Evolutionary conservation across 2,329 filamentous ascomycete genomes (phyloP).

Genomic region (Sporothrix mexicana): DNA sequence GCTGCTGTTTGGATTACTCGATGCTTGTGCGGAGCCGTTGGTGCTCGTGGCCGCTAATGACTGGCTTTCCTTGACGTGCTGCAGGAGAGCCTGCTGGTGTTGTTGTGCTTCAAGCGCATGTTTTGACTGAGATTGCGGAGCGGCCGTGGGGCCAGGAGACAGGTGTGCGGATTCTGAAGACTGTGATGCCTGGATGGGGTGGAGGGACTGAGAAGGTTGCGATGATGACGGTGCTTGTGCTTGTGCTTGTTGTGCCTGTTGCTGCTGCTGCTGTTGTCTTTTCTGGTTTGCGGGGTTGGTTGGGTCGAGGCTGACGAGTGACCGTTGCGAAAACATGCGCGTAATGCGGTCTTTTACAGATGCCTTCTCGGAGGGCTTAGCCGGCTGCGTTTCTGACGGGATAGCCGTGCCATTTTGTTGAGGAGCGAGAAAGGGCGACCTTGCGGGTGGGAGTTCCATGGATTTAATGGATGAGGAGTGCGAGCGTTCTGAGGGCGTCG

Average conservation of each 20-base stretch:
- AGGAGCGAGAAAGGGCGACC: constrained; percentile 50
- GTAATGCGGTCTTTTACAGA: constrained; percentile 69
- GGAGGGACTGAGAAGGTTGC: constrained; percentile 34
- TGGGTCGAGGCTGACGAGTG: constrained; percentile 32
- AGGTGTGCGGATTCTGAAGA: constrained; percentile 12
- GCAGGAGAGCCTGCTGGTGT: constrained; percentile 33
- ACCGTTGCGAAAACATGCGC: constrained; percentile 63
- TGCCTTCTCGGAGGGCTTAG: constrained; percentile 57
- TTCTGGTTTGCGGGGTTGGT: constrained; percentile 22
- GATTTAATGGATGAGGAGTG: constrained; percentile 59
- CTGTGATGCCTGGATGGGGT: constrained; percentile 15
- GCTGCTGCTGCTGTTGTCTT: constrained; percentile 6
- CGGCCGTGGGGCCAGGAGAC: constrained; percentile 11
- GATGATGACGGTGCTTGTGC: constrained; percentile 37
- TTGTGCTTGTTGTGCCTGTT: constrained; percentile 37
- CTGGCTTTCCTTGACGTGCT: constrained; percentile 41
- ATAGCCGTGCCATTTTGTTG: constrained; percentile 46
- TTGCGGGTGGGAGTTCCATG: constrained; percentile 48
- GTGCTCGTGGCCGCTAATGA: constrained; percentile 35
- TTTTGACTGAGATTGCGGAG: constrained; percentile 2
- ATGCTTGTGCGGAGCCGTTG: constrained; percentile 40
- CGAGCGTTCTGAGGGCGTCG: constrained; percentile 53
- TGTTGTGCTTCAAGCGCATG: not conserved
- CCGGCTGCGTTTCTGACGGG: constrained; percentile 41
- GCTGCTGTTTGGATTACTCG: constrained; percentile 38